Evolutionary conservation across 805 yeast genomes (phyloP).

Genomic region (Metschnikowia henanensis): DNA sequence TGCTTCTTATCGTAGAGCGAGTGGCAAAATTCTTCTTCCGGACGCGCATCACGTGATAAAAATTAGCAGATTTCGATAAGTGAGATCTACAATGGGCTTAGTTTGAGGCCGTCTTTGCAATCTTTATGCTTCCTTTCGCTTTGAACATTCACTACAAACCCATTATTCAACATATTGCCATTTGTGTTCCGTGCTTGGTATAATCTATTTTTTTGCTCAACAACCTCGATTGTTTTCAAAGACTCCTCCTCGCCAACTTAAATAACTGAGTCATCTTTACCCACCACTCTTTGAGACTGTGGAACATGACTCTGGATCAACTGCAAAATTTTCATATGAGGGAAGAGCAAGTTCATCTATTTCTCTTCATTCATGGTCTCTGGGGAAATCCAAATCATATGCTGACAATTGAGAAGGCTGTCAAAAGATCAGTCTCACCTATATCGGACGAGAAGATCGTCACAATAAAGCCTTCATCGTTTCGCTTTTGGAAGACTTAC

Average conservation of each 20-base stretch:
- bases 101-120: constrained; percentile 1
- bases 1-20: no score
- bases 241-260: no score
- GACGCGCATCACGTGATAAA: constrained; percentile 3
- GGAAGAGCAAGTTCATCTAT: constrained; percentile 31
- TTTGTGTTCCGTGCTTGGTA: not conserved
- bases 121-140: no score
- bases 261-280: no score
- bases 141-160: not conserved
- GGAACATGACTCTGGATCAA: no score
- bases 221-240: no score
- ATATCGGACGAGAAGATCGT: constrained; percentile 29
- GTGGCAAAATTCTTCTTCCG: no score
- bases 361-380: constrained; percentile 46
- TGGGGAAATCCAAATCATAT: constrained; percentile 81
- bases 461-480: constrained; percentile 38
- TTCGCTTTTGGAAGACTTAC: constrained; percentile 45
- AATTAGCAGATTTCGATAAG: constrained; percentile 1
- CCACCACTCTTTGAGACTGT: no score
- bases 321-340: no score
- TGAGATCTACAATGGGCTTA: not conserved
- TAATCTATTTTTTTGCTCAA: not conserved
- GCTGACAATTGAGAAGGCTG: constrained; percentile 53
- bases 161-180: not conserved
- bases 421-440: constrained; percentile 32